Conservation (phyloP, 2,329 filamentous ascomycete genomes). For the Fonsecaea erecta region DNA sequence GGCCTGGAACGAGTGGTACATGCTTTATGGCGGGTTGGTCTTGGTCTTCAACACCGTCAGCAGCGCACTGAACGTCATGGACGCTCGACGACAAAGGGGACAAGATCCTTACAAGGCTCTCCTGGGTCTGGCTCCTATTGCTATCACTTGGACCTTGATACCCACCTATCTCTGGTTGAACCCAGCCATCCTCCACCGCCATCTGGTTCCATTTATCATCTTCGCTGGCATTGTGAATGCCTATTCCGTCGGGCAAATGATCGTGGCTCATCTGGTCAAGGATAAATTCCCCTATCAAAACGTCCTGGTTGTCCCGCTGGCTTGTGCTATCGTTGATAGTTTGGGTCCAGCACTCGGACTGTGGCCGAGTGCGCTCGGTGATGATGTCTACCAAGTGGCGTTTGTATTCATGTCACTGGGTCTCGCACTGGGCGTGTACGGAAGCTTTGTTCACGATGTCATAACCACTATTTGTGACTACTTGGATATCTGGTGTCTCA, state of each 20-base stretch:
- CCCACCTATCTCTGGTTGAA: constrained; percentile 81
- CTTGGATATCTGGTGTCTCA: constrained; percentile 96
- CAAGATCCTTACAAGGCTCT: constrained; percentile 69
- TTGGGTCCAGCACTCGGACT: constrained; percentile 71
- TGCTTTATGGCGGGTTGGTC: constrained; percentile 81
- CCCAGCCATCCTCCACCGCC: constrained; percentile 77
- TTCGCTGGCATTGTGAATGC: constrained; percentile 91
- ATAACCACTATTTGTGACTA: constrained; percentile 98
- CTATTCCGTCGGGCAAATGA: constrained; percentile 94
- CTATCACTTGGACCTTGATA: constrained; percentile 75
- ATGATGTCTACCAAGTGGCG: constrained; percentile 83
- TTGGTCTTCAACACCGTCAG: constrained; percentile 79
- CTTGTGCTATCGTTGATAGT: constrained; percentile 78
- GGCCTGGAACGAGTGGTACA: constrained; percentile 89
- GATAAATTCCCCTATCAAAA: constrained; percentile 89
- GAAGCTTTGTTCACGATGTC: constrained; percentile 93
- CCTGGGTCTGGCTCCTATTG: constrained; percentile 81
- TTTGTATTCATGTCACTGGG: constrained; percentile 90
- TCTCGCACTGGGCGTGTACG: constrained; percentile 85
- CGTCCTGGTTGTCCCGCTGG: constrained; percentile 76
- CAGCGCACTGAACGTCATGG: constrained; percentile 80
- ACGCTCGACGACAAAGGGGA: constrained; percentile 73
- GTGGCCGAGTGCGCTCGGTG: constrained; percentile 77
- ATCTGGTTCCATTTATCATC: constrained; percentile 86
- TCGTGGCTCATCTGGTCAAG: constrained; percentile 89